Percentiles rank a stretch among this genome's conserved stretches.
phyloP scores from a whole-genome alignment of 1,139 yeast species.

The Geotrichum cucujoidarum region DNA sequence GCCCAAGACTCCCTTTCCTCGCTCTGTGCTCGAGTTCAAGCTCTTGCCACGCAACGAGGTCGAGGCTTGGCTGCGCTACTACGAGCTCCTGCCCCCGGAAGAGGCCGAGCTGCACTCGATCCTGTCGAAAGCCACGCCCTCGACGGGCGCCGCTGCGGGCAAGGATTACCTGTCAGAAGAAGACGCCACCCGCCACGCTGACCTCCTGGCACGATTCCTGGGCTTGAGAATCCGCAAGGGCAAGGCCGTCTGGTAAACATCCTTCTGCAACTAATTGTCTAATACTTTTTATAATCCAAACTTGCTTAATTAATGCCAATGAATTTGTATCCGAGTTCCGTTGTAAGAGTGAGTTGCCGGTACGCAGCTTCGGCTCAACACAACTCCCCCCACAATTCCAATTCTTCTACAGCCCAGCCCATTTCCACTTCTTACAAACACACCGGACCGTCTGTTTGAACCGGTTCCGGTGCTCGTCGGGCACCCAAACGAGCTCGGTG shows the following conservation, averaged over 20 bases:
- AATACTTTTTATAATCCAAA: no score
- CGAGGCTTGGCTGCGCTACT: constrained; percentile 58
- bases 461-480: no score
- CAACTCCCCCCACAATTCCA: no score
- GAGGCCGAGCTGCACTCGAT: constrained; percentile 33
- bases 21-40: constrained; percentile 51
- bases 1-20: constrained; percentile 47
- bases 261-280: no score
- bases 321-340: no score
- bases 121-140: constrained; percentile 25
- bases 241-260: constrained; percentile 45
- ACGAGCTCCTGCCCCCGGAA: constrained; percentile 45
- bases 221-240: constrained; percentile 58
- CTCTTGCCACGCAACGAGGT: constrained; percentile 44
- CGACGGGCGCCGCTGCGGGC: constrained; percentile 5
- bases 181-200: constrained; percentile 50
- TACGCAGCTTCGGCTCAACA: no score
- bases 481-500: no score
- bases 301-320: no score
- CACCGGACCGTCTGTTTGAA: no score
- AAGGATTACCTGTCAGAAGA: constrained; percentile 39
- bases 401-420: no score
- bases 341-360: no score
- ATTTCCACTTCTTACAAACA: no score
- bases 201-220: constrained; percentile 61